These are phyloP conservation scores for Rhodosporidiobolus odoratus DNA, from an alignment of 768 basidiomycete species.

Conservation along the genomic window DNA sequence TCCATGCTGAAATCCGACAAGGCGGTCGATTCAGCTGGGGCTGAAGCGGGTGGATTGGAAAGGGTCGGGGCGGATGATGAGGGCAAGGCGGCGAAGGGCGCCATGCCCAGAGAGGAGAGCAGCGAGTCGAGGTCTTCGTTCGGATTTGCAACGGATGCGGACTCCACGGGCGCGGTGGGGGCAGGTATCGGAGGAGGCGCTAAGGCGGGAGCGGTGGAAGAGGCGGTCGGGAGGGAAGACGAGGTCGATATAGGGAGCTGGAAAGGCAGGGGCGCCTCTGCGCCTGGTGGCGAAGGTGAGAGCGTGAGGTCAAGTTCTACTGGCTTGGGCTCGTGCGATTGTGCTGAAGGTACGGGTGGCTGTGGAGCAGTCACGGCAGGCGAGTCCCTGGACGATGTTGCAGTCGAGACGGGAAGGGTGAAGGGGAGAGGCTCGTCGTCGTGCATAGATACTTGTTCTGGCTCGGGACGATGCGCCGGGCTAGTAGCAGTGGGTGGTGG, in stretches of 20 bases:
- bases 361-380: too few species aligned
- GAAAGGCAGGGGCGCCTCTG: background rate
- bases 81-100: slow-evolving; percentile 4
- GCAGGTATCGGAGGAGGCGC: background rate
- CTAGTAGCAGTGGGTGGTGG: background rate
- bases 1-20: background rate
- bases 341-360: background rate
- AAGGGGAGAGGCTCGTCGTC: background rate
- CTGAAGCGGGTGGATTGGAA: background rate
- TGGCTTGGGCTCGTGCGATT: background rate
- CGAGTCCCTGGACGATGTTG: background rate
- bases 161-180: background rate
- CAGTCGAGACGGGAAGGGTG: background rate
- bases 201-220: background rate
- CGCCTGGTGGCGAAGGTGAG: slow-evolving; percentile 13
- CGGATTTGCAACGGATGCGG: too few species aligned
- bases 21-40: background rate
- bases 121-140: slow-evolving; percentile 23
- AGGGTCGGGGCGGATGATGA: background rate
- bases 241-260: background rate
- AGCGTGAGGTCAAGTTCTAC: slow-evolving; percentile 23
- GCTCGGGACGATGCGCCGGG: background rate
- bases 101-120: slow-evolving; percentile 18
- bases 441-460: background rate
- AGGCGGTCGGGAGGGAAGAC: background rate